Evolutionary conservation across 768 basidiomycete genomes (phyloP), one percentile per base, ranked within the genome.

Genomic region (Amanita molliuscula): DNA sequence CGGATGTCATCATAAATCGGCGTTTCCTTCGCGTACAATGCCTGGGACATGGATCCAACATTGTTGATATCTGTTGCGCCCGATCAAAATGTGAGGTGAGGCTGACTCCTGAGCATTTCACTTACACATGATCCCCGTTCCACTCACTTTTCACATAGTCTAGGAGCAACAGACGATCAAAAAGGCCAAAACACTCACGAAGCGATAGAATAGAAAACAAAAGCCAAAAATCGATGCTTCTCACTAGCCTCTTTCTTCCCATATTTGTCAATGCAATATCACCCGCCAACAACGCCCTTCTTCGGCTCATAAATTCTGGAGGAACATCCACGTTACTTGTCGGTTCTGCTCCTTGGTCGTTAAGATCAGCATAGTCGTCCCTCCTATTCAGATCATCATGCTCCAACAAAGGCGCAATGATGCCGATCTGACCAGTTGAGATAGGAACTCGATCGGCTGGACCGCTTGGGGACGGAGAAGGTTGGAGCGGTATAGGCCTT

Each of bases 101-200:
- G 18, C 6, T 33, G 16, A 15, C 4, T 6, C 7, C 11, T 36
- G 31, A 21, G 6, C 21, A 29, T 43, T 20, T 15, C 18, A 76
- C 81, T 50, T 56, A 84, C 82, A 90, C 86, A 90, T 88, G n/a
- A 90, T 47, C 2, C 88, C 87, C 6, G 79, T 85, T 11, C 88
- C 88, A 55, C 79, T 79, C 51, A 87, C 84, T 84, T 53, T 2
- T 52, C n/a, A 16, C 26, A 45, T 18, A 29, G n/a, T 23, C 9
- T 10, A 53, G 36, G 33, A 53, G n/a, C 35, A 35, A 56, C 21
- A 46, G 13, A 25, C 13, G 54, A 48, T 18, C 34, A 33, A 20
- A 42, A 50, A 42, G 25, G 45, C n/a, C 13, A 13, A 21, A 50
- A 33, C 13, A 50, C 82, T 59, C 54, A 87, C 84, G 63, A 18